Base-by-base conservation (phyloP, 306 rosid species). In the Acacia acuminata region DNA sequence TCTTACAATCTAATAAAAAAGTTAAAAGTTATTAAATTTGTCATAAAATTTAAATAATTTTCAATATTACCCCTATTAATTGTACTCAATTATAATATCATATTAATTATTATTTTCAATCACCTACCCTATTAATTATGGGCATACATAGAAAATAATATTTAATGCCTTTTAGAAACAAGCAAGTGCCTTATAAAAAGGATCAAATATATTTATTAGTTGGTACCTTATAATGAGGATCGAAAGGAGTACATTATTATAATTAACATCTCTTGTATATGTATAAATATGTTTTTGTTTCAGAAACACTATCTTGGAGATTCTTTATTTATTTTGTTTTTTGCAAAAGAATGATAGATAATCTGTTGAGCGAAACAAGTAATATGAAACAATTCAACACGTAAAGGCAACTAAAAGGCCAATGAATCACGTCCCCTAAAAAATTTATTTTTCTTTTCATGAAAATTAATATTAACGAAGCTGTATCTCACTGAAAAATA, bases 301-400 rank as follows among this genome's bases (percentile, higher is more conserved):
- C 16, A 56, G 77, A 75, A 69, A 81, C 87, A 80, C 22, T 60
- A 45, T 60, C 44, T 68, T 56, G 1, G 50, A 55, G 55, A 47
- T 13, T 38, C n/a, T 55, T 83, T 76, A 48, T 15, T 51, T 36
- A 30, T 30, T 44, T 17, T 17, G 27, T 19, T 17, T 17, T 2
- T 78, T 38, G 53, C 13, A 47, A 70, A 58, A 22, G 27, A 58
- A 24, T 22, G 2, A 50, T 15, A 50, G 16, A 61, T 60, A 80
- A 53, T 7, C 11, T 51, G 79, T 75, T 1, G 67, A 76, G 80
- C 84, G 77, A 75, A 75, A 70, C 79, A 65, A 66, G 64, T n/a
- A 22, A n/a, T 13, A 58, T 58, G 36, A 84, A 84, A 80, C 63
- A 85, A 83, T 87, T 87, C 77, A 71, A 82, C 84, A 90, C 92